Percentiles rank a stretch among this genome's conserved stretches.
Conservation (phyloP, 805 yeast species). For the Jamesozyma piceae region DNA sequence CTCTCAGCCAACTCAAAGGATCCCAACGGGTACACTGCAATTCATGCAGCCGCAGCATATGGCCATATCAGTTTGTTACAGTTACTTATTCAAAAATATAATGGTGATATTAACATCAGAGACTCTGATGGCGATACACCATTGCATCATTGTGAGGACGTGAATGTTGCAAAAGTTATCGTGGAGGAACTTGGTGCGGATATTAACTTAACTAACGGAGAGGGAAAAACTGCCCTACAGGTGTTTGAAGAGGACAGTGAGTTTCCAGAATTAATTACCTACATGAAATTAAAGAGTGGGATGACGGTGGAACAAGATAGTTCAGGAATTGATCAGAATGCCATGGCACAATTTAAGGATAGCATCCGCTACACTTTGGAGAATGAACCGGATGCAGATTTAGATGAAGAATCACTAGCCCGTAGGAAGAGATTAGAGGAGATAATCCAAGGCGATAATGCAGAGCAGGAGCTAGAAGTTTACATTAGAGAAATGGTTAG, state of each 20-base stretch:
- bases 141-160: constrained; percentile 77
- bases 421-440: constrained; percentile 57
- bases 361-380: constrained; percentile 51
- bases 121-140: constrained; percentile 95
- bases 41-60: constrained; percentile 96
- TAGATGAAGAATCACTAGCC: constrained; percentile 40
- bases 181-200: constrained; percentile 65
- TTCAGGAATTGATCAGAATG: constrained; percentile 23
- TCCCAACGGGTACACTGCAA: constrained; percentile 90
- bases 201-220: constrained; percentile 51
- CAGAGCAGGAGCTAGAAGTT: constrained; percentile 66
- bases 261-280: constrained; percentile 65
- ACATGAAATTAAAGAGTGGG: constrained; percentile 39
- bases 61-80: constrained; percentile 62
- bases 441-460: constrained; percentile 70
- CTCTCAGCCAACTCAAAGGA: constrained; percentile 68
- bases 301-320: constrained; percentile 19
- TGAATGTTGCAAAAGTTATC: constrained; percentile 51
- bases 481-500: constrained; percentile 60
- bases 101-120: constrained; percentile 74
- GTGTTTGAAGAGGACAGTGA: constrained; percentile 80
- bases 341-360: constrained; percentile 30
- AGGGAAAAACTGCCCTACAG: constrained; percentile 65
- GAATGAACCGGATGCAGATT: constrained; percentile 33
- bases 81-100: constrained; percentile 31